phyloP scores from a whole-genome alignment of 1,284 basidiomycete species.

The Peniophora sp. region DNA sequence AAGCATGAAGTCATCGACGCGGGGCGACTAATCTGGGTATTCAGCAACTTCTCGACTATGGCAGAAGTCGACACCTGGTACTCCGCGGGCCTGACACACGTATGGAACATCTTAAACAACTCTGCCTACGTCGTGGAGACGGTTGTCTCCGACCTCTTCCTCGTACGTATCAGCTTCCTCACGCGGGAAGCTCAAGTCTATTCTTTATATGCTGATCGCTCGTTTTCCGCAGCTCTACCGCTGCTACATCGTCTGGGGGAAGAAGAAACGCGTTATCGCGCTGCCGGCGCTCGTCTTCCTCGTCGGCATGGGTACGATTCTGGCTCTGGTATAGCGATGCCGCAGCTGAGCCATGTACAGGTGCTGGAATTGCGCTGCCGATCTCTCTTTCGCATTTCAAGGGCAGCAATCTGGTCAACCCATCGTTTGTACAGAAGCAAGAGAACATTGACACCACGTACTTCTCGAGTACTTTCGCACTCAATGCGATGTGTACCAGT shows the following conservation, averaged over 20 bases:
- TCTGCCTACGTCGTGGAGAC: slow-evolving; percentile 8
- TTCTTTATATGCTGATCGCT: neutral
- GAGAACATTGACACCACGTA: slow-evolving; percentile 8
- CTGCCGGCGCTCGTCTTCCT: slow-evolving; percentile 10
- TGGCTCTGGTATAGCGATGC: neutral
- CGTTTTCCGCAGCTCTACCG: slow-evolving; percentile 9
- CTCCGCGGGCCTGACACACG: neutral
- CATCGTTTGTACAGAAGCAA: slow-evolving; percentile 2
- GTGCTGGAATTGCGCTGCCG: slow-evolving; percentile 3
- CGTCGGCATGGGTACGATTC: slow-evolving; percentile 8
- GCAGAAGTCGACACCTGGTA: slow-evolving; percentile 2
- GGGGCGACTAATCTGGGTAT: slow-evolving; percentile 5
- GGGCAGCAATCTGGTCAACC: neutral
- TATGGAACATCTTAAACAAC: slow-evolving; percentile 8
- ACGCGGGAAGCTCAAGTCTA: neutral
- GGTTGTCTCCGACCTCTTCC: slow-evolving; percentile 10
- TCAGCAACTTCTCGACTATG: neutral
- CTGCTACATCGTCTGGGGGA: slow-evolving; percentile 14
- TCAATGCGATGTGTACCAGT: slow-evolving; percentile 10
- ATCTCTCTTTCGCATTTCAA: neutral
- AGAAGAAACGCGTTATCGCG: slow-evolving; percentile 1
- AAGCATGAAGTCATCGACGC: slow-evolving; percentile 8
- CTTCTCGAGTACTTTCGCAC: slow-evolving; percentile 8
- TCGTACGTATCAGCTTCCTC: slow-evolving; percentile 4
- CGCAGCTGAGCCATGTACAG: neutral